Base-by-base conservation (phyloP, 805 yeast species). In the Hanseniaspora meyeri region DNA sequence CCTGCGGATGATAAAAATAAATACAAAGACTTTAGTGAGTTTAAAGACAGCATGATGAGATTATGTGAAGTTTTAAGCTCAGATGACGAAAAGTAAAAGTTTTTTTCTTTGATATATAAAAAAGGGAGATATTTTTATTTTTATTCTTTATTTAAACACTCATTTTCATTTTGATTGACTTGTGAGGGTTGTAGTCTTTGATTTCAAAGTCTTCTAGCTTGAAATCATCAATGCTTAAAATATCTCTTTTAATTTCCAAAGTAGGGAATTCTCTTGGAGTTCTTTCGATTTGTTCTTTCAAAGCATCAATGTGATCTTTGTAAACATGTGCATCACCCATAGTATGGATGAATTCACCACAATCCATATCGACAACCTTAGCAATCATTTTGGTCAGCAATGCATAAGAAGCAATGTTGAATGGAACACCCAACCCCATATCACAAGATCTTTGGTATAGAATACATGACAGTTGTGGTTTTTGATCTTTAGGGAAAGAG, bases 351-450 rank as follows among this genome's bases (percentile, higher is more conserved):
- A 93, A 88, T 63, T 90, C 97, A 43, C 97, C 97, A 59, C 96
- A 85, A 62, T 89, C 95, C 87, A 90, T 83, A 61, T 80, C 95
- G 46, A 89, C 89, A n/a, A 93, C 85, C 60, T 87, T 87, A 1
- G 99, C 98, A 60, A 93, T 85, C 97, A 93, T 91, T 63, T 79
- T 83, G 1, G 97, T 90, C 59, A 93, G 75, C 55, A 93, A 73
- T 0, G 98, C 95, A 67, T 93, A 93, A 0, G 97, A 88, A 0
- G 99, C 98, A 65, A 93, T 93, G 67, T 93, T 93, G 70, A 93
- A 93, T 0, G 99, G 99, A 24, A 93, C 97, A 14, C 99, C 99
- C n/a, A 93, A 77, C 0, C 99, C 99, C 96, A 93, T 90, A 66
- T 93, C 99, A 70, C 97, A 91, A n/a, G 96, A 86, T 64, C 99